phyloP scores from a whole-genome alignment of 495 filamentous ascomycete species.

The Annulohypoxylon maeteangense region DNA sequence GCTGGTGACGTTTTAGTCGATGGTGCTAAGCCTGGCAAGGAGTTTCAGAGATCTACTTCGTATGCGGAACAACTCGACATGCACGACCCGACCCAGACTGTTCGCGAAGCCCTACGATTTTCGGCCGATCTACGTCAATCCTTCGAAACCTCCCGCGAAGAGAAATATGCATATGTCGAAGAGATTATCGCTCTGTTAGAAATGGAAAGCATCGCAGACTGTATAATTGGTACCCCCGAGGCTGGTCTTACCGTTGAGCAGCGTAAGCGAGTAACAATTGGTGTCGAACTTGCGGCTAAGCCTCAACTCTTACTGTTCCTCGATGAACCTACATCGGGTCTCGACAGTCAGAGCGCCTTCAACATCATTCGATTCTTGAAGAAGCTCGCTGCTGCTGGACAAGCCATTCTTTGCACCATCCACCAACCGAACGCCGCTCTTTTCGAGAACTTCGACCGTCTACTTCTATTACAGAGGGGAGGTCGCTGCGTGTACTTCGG shows the following conservation, averaged over 20 bases:
- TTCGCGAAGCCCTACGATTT: conserved; percentile 86
- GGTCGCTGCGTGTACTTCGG: conserved; percentile 83
- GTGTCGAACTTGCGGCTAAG: conserved; percentile 86
- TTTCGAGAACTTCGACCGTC: conserved; percentile 81
- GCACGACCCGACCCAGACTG: conserved; percentile 79
- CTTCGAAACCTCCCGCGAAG: conserved; percentile 69
- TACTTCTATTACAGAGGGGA: conserved; percentile 74
- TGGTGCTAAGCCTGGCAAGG: conserved; percentile 69
- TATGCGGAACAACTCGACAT: conserved; percentile 89
- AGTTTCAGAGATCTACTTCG: conserved; percentile 79
- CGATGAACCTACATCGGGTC: conserved; percentile 89
- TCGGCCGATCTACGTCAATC: conserved; percentile 85
- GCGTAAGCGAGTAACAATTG: conserved; percentile 89
- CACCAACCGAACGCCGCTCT: conserved; percentile 89
- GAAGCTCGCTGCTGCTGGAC: conserved; percentile 83
- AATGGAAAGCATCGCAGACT: conserved; percentile 85
- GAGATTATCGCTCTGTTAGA: conserved; percentile 82
- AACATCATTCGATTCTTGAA: conserved; percentile 89
- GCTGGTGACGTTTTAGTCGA: conserved; percentile 79
- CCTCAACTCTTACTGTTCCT: conserved; percentile 87
- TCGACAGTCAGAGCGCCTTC: conserved; percentile 87
- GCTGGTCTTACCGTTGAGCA: conserved; percentile 90
- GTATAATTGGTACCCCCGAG: conserved; percentile 81
- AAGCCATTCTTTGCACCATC: conserved; percentile 92
- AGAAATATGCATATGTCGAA: conserved; percentile 87